phyloP scores from a whole-genome alignment of 177 flowering plant genomes.

The Telopea speciosissima region DNA sequence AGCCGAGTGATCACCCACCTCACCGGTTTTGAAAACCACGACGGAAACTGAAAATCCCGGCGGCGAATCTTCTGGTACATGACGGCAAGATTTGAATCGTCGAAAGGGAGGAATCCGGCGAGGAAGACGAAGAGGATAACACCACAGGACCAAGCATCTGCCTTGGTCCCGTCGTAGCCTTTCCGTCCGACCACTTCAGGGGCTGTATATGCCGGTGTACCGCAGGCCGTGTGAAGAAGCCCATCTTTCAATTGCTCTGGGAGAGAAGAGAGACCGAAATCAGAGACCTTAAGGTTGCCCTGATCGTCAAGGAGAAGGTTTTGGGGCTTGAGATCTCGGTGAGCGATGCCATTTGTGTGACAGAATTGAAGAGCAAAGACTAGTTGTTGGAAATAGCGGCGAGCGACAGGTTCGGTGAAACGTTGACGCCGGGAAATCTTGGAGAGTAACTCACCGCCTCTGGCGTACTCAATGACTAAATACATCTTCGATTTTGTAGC shows the following conservation, averaged over 20 bases:
- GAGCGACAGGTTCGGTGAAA: slow-evolving; percentile 39
- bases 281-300: slow-evolving; percentile 56
- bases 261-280: slow-evolving; percentile 67
- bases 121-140: slow-evolving; percentile 50
- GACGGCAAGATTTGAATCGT: slow-evolving; percentile 42
- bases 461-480: slow-evolving; percentile 66
- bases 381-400: slow-evolving; percentile 60
- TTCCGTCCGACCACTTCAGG: slow-evolving; percentile 56
- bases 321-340: slow-evolving; percentile 78
- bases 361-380: slow-evolving; percentile 58
- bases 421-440: slow-evolving; percentile 40
- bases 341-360: slow-evolving; percentile 61
- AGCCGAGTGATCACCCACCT: slow-evolving; percentile 34
- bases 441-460: slow-evolving; percentile 55
- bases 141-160: slow-evolving; percentile 83
- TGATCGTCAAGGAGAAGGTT: slow-evolving; percentile 53
- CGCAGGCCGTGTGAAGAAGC: slow-evolving; percentile 66
- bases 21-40: slow-evolving; percentile 48
- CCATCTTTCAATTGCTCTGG: slow-evolving; percentile 43
- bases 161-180: slow-evolving; percentile 66
- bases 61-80: slow-evolving; percentile 55
- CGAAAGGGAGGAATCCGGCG: slow-evolving; percentile 56
- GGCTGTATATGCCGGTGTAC: slow-evolving; percentile 80
- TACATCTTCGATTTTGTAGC: slow-evolving; percentile 64
- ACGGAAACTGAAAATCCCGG: slow-evolving; percentile 47